Evolutionary conservation across 1,284 basidiomycete genomes (phyloP).

Genomic region (Leccinum pachyderme): DNA sequence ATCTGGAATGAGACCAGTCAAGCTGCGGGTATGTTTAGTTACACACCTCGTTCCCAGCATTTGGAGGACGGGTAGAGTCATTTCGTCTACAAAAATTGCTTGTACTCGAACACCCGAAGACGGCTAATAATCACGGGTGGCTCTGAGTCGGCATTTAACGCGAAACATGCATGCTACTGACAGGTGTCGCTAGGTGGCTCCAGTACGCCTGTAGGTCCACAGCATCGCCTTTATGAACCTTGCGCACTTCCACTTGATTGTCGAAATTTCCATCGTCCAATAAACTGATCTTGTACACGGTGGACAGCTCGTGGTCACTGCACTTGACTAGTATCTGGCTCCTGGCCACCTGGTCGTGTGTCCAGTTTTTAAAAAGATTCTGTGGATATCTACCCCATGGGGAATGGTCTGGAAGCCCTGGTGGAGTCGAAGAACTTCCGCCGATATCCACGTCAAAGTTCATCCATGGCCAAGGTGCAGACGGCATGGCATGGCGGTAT

Average conservation of each 20-base stretch:
- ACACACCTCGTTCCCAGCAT: slow-evolving; percentile 51
- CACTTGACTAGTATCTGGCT: slow-evolving; percentile 37
- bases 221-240: slow-evolving; percentile 6
- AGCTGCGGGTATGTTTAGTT: neutral
- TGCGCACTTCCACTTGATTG: slow-evolving; percentile 4
- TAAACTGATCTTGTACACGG: slow-evolving; percentile 43
- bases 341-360: slow-evolving; percentile 38
- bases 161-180: slow-evolving; percentile 14
- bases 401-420: neutral
- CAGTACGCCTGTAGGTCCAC: slow-evolving; percentile 16
- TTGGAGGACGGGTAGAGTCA: slow-evolving; percentile 45
- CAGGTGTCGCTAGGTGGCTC: slow-evolving; percentile 14
- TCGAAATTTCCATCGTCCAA: slow-evolving; percentile 33
- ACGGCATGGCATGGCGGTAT: slow-evolving; percentile 36
- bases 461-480: slow-evolving; percentile 38
- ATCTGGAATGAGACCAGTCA: slow-evolving; percentile 3
- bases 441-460: slow-evolving; percentile 20
- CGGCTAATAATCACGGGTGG: slow-evolving; percentile 24
- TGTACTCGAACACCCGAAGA: slow-evolving; percentile 38
- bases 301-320: slow-evolving; percentile 28
- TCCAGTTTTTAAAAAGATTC: slow-evolving; percentile 51
- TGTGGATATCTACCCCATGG: slow-evolving; percentile 42
- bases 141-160: slow-evolving; percentile 1
- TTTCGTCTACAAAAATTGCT: slow-evolving; percentile 48
- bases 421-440: slow-evolving; percentile 1